Percentiles rank a stretch among this genome's conserved stretches.
phyloP scores from a whole-genome alignment of 31 red algal species.

The Bonnemaisonia californica region DNA sequence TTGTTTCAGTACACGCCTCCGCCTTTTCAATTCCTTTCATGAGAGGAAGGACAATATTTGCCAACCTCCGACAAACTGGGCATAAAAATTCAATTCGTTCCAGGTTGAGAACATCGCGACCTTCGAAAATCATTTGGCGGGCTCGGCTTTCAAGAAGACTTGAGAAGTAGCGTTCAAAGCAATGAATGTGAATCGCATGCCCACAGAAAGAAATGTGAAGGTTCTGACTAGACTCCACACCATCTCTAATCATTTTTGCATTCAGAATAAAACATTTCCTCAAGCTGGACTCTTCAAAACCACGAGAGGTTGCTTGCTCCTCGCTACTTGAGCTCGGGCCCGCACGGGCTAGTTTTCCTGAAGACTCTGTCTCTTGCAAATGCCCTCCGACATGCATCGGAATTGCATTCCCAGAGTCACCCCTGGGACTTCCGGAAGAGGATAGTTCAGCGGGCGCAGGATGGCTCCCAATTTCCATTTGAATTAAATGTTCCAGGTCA shows the following conservation, averaged over 20 bases:
- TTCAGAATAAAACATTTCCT: slow-evolving; percentile 18
- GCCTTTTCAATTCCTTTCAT: not conserved
- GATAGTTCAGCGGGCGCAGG: not conserved
- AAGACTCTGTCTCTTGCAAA: not conserved
- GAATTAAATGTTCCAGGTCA: not conserved
- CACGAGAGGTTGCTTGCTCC: not conserved
- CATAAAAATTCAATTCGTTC: slow-evolving; percentile 80
- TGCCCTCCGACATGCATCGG: not conserved
- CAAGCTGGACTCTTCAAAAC: not conserved
- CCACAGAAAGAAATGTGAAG: slow-evolving; percentile 76
- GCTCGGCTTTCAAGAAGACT: slow-evolving; percentile 46
- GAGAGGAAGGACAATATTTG: slow-evolving; percentile 76
- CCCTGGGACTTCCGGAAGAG: not conserved
- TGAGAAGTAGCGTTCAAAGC: slow-evolving; percentile 73
- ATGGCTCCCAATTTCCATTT: not conserved
- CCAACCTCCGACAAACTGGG: slow-evolving; percentile 82
- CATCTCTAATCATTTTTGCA: slow-evolving; percentile 36
- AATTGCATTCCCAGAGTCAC: not conserved
- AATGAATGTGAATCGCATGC: slow-evolving; percentile 76
- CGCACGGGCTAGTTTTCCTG: not conserved
- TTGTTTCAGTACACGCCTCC: not conserved
- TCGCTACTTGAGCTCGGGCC: not conserved
- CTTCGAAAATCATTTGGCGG: slow-evolving; percentile 50
- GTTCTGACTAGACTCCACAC: slow-evolving; percentile 43
- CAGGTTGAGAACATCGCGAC: slow-evolving; percentile 50